These are phyloP conservation scores for Saccharomycopsis capsularis DNA, from an alignment of 805 yeast species.

Conservation along the genomic window DNA sequence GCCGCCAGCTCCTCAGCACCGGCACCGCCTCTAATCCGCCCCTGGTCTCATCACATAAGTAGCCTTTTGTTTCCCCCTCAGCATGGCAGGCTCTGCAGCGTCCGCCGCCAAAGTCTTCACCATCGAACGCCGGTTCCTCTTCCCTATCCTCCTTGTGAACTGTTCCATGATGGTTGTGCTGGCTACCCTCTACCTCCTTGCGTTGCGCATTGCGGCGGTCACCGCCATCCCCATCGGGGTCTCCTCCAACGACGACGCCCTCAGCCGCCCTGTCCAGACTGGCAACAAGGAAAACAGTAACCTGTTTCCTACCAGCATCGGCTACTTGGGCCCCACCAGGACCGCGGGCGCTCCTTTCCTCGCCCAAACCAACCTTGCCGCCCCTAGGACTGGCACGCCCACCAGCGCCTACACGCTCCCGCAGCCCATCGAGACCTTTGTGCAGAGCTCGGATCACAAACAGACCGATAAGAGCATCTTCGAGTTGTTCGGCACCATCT, in stretches of 20 bases:
- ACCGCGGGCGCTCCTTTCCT: constrained; percentile 21
- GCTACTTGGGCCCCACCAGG: constrained; percentile 18
- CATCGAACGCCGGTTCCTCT: neutral
- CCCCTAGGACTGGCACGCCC: constrained; percentile 12
- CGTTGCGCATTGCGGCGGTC: constrained; percentile 3
- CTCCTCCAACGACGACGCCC: neutral
- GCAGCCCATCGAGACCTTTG: constrained; percentile 22
- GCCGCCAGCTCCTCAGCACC: too few relatives aligned
- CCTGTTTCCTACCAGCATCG: constrained; percentile 13
- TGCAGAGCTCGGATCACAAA: constrained; percentile 20
- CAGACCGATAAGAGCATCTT: constrained; percentile 19
- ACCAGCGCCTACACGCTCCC: constrained; percentile 17
- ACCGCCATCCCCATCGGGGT: constrained; percentile 9
- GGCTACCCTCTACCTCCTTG: neutral
- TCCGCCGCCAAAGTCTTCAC: too few relatives aligned
- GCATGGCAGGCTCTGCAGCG: too few relatives aligned
- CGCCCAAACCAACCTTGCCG: constrained; percentile 15
- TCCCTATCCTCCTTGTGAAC: constrained; percentile 1
- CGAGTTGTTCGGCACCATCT: constrained; percentile 22
- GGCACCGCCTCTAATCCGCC: too few relatives aligned
- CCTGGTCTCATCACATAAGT: too few relatives aligned
- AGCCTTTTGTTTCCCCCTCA: too few relatives aligned
- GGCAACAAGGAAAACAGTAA: neutral
- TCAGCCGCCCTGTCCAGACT: neutral
- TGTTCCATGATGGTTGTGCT: constrained; percentile 5